Conservation (phyloP, 2,329 filamentous ascomycete species). For the Phaeosphaeria sp. region DNA sequence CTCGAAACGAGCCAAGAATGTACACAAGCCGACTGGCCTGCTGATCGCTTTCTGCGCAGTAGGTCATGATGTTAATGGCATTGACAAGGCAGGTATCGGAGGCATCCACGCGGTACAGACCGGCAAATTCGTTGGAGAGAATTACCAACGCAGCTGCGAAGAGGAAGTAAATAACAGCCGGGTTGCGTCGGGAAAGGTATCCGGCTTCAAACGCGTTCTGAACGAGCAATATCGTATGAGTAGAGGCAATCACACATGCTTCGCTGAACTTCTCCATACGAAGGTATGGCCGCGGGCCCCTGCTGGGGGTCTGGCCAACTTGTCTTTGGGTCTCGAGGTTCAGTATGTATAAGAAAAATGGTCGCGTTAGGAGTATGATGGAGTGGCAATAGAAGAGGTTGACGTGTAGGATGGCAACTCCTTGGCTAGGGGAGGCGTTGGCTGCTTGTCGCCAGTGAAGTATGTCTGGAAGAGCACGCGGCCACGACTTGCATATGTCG, state of each 20-base stretch:
- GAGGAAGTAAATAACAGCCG: slow-evolving; percentile 51
- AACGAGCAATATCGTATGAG: slow-evolving; percentile 49
- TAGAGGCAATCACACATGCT: slow-evolving; percentile 51
- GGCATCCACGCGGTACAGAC: slow-evolving; percentile 40
- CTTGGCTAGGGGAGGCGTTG: slow-evolving; percentile 54
- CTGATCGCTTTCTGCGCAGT: slow-evolving; percentile 49
- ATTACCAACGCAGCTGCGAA: slow-evolving; percentile 51
- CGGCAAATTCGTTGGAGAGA: slow-evolving; percentile 49
- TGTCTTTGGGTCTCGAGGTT: slow-evolving; percentile 52
- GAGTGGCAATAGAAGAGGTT: slow-evolving; percentile 69
- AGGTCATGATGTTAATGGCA: slow-evolving; percentile 49
- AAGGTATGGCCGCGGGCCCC: slow-evolving; percentile 36
- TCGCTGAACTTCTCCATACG: slow-evolving; percentile 58
- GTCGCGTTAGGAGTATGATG: slow-evolving; percentile 67
- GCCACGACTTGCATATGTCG: slow-evolving; percentile 61
- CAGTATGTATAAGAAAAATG: slow-evolving; percentile 67
- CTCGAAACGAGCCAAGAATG: slow-evolving; percentile 47
- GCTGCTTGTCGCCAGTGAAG: slow-evolving; percentile 61
- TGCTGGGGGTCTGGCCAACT: slow-evolving; percentile 31
- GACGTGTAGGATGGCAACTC: slow-evolving; percentile 66
- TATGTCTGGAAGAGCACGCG: slow-evolving; percentile 54
- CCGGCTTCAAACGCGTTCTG: slow-evolving; percentile 51
- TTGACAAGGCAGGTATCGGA: slow-evolving; percentile 48
- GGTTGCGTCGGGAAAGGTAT: slow-evolving; percentile 49
- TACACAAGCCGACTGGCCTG: slow-evolving; percentile 48